Evolutionary conservation across 1,284 basidiomycete species (phyloP), one percentile per base, ranked within the genome.

Genomic region (Ceraceosorus bombacis): DNA sequence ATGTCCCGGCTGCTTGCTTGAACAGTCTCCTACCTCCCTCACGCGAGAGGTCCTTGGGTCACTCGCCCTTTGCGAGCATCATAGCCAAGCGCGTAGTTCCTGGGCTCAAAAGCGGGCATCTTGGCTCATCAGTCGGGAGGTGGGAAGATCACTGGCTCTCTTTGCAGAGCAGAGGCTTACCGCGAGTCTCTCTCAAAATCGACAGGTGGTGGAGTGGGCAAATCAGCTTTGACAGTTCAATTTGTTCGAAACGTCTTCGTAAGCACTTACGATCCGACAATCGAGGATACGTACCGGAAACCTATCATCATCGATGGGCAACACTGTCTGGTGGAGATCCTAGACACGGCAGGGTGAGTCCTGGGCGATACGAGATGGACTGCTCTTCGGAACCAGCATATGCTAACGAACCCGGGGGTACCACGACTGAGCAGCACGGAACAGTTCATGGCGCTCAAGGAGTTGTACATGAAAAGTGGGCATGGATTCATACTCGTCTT

Each of bases 221-320:
- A 74, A 49, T 70, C 69, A 6, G 72, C 72, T 2, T 53, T 74
- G 41, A 73, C 72, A 1, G 62, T 73, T 0, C 72, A 74, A 51
- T 72, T 74, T 53, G 71, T 74, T 2, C 61, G 67, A 50, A 70
- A 70, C 52, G 63, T 69, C 38, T 74, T 74, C 49, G 70, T 74
- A 51, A 65, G 60, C 58, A 72, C 68, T 15, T 74, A 74, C 54
- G 71, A 74, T 55, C 72, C 72, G 7, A 74, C 72, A 46, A 74
- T 74, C 59, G 72, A 74, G 55, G 72, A 74, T 56, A 70, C 72
- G 8, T 74, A 73, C 27, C 62, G 68, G 51, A 74, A 74, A 50
- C 56, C 65, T 7, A 60, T 72, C 49, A 63, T 59, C 53, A 72
- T 74, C 39, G 72, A 74, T 51, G 71, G 66, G 1, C 65, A 70